A percentile compares a stretch with the other conserved stretches of the same genome.
phyloP scores from a whole-genome alignment of 2,329 filamentous ascomycete genomes.

The Orbilia oligospora region DNA sequence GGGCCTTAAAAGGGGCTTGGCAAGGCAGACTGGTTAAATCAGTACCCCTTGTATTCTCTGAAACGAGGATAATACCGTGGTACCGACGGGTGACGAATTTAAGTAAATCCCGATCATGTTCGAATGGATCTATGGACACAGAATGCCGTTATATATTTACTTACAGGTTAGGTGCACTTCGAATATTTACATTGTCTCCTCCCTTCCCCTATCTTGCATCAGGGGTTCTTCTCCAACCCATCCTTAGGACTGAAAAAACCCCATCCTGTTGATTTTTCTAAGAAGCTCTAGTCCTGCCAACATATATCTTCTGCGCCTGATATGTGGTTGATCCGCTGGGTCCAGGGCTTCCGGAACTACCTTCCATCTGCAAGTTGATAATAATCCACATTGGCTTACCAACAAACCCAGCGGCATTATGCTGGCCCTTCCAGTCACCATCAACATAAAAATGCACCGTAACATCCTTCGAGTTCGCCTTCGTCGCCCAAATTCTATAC shows the following conservation, averaged over 20 bases:
- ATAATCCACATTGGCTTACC: slow-evolving; percentile 59
- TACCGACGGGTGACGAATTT: too few relatives aligned
- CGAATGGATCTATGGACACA: neutral
- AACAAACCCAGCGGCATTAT: slow-evolving; percentile 59
- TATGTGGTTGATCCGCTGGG: slow-evolving; percentile 55
- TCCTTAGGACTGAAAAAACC: too few relatives aligned
- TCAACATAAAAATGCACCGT: slow-evolving; percentile 73
- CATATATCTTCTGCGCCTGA: slow-evolving; percentile 58
- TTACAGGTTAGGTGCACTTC: neutral
- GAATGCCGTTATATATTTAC: too few relatives aligned
- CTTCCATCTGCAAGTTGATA: slow-evolving; percentile 60
- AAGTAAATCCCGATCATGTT: neutral
- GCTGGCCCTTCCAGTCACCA: slow-evolving; percentile 65
- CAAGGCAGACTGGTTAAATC: slow-evolving; percentile 13
- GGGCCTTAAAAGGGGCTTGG: neutral
- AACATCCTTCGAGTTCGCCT: slow-evolving; percentile 71
- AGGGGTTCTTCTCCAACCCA: too few relatives aligned
- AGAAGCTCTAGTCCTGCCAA: slow-evolving; percentile 47
- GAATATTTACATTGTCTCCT: slow-evolving; percentile 10
- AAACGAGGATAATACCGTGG: too few relatives aligned
- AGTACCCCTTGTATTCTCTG: too few relatives aligned
- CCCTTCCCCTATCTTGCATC: neutral
- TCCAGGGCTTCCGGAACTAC: slow-evolving; percentile 54
- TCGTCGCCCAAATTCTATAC: slow-evolving; percentile 71
- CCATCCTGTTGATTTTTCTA: slow-evolving; percentile 1